Evolutionary conservation across 352 stramenopile species (phyloP), one percentile per base, ranked within the genome.

Genomic region (Lagenidium sp.): DNA sequence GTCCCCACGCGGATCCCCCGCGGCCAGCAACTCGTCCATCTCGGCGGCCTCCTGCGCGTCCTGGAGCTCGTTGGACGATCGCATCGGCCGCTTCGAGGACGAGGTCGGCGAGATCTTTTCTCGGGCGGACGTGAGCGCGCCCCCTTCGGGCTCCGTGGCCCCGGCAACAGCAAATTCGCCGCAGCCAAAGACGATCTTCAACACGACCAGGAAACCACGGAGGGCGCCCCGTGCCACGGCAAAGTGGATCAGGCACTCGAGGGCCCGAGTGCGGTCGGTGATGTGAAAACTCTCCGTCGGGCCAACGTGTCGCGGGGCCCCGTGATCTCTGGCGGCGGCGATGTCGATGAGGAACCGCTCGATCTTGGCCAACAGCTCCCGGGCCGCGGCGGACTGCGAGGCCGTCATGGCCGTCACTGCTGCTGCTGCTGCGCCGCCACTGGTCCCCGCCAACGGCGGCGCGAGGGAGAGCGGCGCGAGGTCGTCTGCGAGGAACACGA

Each of bases 171-270:
- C 28, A 32, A 32, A 32, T 15, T 32, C 51, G 4, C 38, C 53
- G 5, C 59, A 54, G 3, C 73, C 69, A 16, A 88, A 43, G 31
- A 91, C 47, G 5, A 91, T 61, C 24, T 52, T 53, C 1, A 91
- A 8, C 3, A 75, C 63, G 10, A 76, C 18, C 4, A 91, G 49
- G 10, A 85, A 81, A 34, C 85, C 73, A 1, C 59, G 49, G 3
- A 85, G 39, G 0, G 73, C 83, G 8, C 59, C 69, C 0, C 56
- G 67, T 0, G 73, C 73, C 0, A 57, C 66, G 12, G 75, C 75
- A 1, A 91, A 52, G 25, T 68, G 60, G 30, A 86, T 48, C 10
- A 91, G 48, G 1, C 58, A 60, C 39, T 74, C 75, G 13, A 83
- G 51, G 6, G 75, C 75, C 22, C 63, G 59, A 0, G 73, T 84